Evolutionary conservation across 495 filamentous ascomycete genomes (phyloP).

Genomic region (Trichoderma parareesei): DNA sequence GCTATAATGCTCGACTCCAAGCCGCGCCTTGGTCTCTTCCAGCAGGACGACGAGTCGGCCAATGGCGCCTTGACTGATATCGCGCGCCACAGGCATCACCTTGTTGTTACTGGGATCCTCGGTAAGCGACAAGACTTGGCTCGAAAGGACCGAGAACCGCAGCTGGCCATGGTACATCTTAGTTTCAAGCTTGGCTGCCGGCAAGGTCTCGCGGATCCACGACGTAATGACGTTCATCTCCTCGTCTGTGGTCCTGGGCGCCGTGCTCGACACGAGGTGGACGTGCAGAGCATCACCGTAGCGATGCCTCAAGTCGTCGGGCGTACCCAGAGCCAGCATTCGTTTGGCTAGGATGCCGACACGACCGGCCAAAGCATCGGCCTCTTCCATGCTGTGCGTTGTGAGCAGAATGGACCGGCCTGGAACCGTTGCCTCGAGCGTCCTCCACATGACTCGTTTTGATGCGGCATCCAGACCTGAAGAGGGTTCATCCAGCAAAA

Average conservation of each 20-base stretch:
- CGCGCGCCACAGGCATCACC: slow-evolving; percentile 16
- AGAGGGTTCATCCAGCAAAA: slow-evolving; percentile 64
- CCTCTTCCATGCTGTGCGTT: slow-evolving; percentile 79
- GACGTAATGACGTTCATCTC: slow-evolving; percentile 54
- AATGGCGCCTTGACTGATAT: slow-evolving; percentile 33
- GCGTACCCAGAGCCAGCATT: slow-evolving; percentile 64
- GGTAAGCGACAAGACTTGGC: slow-evolving; percentile 13
- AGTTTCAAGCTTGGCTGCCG: slow-evolving; percentile 55
- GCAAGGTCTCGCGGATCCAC: slow-evolving; percentile 53
- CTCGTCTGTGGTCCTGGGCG: slow-evolving; percentile 57
- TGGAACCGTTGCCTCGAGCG: slow-evolving; percentile 46
- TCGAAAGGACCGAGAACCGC: slow-evolving; percentile 60
- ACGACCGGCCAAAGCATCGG: slow-evolving; percentile 60
- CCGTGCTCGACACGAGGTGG: slow-evolving; percentile 64
- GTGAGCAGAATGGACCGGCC: slow-evolving; percentile 60
- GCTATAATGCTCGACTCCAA: slow-evolving; percentile 72
- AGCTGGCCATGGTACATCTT: slow-evolving; percentile 77
- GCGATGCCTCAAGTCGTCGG: slow-evolving; percentile 46
- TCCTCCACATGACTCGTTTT: slow-evolving; percentile 71
- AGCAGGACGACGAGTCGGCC: slow-evolving; percentile 61
- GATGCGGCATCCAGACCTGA: slow-evolving; percentile 65
- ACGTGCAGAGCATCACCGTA: slow-evolving; percentile 58
- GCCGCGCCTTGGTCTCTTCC: slow-evolving; percentile 53
- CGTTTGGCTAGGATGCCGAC: slow-evolving; percentile 63
- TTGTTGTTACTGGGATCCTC: slow-evolving; percentile 4